A percentile compares a stretch with the other conserved stretches of the same genome.
Evolutionary conservation across 352 stramenopile species (phyloP).

Genomic region (Aphanomyces astaci): DNA sequence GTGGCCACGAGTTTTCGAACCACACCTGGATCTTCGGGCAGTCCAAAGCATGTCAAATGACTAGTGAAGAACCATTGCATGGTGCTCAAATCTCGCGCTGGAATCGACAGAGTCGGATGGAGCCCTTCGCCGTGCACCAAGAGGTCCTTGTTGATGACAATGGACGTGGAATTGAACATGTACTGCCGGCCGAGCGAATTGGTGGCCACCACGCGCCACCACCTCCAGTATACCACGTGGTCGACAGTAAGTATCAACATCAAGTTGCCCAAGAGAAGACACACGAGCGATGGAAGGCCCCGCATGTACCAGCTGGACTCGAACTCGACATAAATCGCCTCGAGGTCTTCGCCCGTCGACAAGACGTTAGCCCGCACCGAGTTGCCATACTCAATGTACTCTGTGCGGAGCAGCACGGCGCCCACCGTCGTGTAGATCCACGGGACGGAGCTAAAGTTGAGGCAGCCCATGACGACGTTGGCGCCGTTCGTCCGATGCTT

Average conservation of each 20-base stretch:
- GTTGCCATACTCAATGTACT: constrained; percentile 20
- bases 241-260: neutral
- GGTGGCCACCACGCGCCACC: constrained; percentile 1
- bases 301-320: constrained; percentile 19
- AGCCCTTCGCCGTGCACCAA: neutral
- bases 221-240: constrained; percentile 5
- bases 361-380: neutral
- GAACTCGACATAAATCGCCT: neutral
- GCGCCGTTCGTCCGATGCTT: neutral
- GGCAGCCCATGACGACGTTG: constrained; percentile 13
- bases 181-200: constrained; percentile 6
- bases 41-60: constrained; percentile 16
- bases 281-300: neutral
- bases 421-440: neutral
- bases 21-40: constrained; percentile 6
- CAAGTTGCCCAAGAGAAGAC: constrained; percentile 1
- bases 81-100: neutral
- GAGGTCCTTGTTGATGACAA: neutral
- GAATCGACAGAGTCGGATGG: neutral
- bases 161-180: constrained; percentile 19
- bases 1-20: neutral
- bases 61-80: constrained; percentile 23
- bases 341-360: neutral
- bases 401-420: neutral
- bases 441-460: constrained; percentile 5